Base-by-base conservation (phyloP, 2,329 filamentous ascomycete genomes). In the Hysterium pulicare region DNA sequence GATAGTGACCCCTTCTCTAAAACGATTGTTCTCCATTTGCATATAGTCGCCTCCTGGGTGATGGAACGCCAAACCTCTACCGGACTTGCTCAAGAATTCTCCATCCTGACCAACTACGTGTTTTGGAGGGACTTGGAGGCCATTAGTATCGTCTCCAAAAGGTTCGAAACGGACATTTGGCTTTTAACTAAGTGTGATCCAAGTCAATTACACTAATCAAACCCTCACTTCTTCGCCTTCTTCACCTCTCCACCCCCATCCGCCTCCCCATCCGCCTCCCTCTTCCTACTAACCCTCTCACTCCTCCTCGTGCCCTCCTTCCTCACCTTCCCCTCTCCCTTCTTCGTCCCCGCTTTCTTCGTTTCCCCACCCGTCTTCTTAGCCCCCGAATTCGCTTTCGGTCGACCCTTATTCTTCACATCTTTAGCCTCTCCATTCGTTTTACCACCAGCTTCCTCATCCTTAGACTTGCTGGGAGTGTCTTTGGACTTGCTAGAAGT, bases 251-350 rank as follows among this genome's bases (percentile, higher is more conserved):
- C 8, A 32, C 41, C 35, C 55, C 51, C 42, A 47, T 45, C 7
- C 48, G 44, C 32, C 46, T 54, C 37, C 46, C 55, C 47, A 44
- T 54, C 49, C 21, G 32, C 22, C 8, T 40, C 31, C 15, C 44
- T 50, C 49, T 48, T 58, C 44, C 24, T 53, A 33, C 44, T 48
- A 33, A 51, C 40, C 34, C 53, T 48, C 15, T 46, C 40, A 38
- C 49, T 60, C 40, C 43, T 59, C 28, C 52, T 40, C 38, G 47
- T 48, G 2, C 50, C 53, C 41, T 54, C 48, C 6, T 31, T 30
- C 13, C 38, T 24, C 13, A 15, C 30, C 20, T 39, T 36, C 20
- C 42, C 26, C 40, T 43, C 23, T 17, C 46, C 47, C 36, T 47
- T 46, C 22, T 16, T 19, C 21, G 36, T 35, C 21, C 9, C 38